These are phyloP conservation scores for Rosa multiflora DNA, from an alignment of 306 rosid species.

Conservation along the genomic window DNA sequence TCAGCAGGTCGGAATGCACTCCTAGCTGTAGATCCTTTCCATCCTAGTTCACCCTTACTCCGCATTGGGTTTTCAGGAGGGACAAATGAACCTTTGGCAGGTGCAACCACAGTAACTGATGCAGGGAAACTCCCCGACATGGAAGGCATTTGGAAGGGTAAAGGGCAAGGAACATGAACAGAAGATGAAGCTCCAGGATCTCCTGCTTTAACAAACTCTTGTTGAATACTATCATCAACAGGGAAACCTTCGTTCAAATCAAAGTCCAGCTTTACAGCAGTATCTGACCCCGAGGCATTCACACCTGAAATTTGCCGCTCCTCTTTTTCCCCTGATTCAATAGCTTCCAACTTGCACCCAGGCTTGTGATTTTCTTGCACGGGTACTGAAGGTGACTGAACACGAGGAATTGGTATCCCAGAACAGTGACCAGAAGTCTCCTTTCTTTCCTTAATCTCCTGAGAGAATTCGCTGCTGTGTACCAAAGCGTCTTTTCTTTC, in stretches of 20 bases:
- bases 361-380: conserved; percentile 32
- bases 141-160: conserved; percentile 62
- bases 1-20: conserved; percentile 98
- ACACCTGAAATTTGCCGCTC: conserved; percentile 33
- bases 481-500: conserved; percentile 26
- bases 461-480: conserved; percentile 14
- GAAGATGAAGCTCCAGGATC: conserved; percentile 50
- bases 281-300: conserved; percentile 40
- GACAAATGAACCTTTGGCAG: conserved; percentile 82
- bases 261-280: conserved; percentile 63
- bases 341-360: conserved; percentile 17
- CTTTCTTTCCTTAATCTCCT: conserved; percentile 25
- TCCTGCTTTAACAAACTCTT: conserved; percentile 49
- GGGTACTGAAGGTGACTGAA: conserved; percentile 15
- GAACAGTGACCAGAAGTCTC: conserved; percentile 18
- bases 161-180: conserved; percentile 51
- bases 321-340: conserved; percentile 35
- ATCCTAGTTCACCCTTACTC: conserved; percentile 75
- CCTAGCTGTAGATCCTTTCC: conserved; percentile 98
- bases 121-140: conserved; percentile 65
- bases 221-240: conserved; percentile 64
- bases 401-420: conserved; percentile 8
- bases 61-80: conserved; percentile 71
- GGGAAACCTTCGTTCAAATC: conserved; percentile 91
- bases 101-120: conserved; percentile 82